Conservation (phyloP, 768 basidiomycete genomes). For the Pulveroboletus ravenelii region DNA sequence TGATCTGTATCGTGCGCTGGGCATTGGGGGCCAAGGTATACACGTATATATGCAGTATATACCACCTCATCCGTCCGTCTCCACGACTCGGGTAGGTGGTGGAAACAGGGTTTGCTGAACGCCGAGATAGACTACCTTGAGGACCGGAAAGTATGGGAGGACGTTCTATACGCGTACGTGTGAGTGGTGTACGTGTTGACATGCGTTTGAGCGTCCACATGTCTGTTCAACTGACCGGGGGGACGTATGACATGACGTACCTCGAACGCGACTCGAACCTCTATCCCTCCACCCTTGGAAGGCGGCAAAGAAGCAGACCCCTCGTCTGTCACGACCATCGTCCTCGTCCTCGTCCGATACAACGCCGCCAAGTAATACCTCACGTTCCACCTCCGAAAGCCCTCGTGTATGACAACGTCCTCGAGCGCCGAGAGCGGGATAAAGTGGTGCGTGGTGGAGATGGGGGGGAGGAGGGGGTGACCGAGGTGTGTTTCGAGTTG, state of each 20-base stretch:
- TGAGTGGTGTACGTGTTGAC: neutral
- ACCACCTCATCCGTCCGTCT: neutral
- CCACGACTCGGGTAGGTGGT: neutral
- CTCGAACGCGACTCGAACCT: conserved; percentile 55
- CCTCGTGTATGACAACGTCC: conserved; percentile 73
- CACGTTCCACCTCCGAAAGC: conserved; percentile 65
- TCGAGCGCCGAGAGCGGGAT: conserved; percentile 51
- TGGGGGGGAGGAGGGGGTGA: conserved; percentile 33
- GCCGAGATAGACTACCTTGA: conserved; percentile 56
- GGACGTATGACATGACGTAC: conserved; percentile 31
- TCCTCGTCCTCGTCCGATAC: conserved; percentile 7
- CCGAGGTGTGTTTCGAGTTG: conserved; percentile 73
- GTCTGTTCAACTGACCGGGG: neutral
- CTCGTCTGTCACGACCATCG: conserved; percentile 4
- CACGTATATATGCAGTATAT: neutral
- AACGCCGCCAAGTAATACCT: conserved; percentile 61
- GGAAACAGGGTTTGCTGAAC: conserved; percentile 45
- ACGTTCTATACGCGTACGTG: conserved; percentile 42
- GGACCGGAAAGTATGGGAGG: conserved; percentile 57
- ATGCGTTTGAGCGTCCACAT: neutral
- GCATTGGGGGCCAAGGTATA: neutral
- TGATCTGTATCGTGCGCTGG: neutral
- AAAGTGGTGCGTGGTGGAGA: conserved; percentile 44
- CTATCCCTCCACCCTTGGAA: conserved; percentile 17
- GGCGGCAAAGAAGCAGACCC: neutral